Conservation (phyloP, 1,284 basidiomycete species). For the Ustilago shanxiensis region DNA sequence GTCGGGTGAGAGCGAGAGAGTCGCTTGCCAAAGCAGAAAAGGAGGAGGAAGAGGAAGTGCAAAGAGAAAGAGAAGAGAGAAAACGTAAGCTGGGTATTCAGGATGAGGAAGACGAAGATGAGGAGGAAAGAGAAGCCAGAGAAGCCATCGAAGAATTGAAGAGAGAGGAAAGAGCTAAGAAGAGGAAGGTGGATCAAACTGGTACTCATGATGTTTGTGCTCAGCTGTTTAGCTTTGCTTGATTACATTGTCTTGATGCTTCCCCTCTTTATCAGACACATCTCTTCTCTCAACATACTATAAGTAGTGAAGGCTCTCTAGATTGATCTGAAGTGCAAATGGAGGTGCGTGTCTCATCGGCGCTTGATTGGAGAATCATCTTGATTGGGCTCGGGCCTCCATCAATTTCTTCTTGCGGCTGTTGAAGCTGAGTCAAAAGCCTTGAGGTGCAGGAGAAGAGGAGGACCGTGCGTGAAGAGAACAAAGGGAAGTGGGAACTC, state of each 20-base stretch:
- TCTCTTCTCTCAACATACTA: too few species aligned
- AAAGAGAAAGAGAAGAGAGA: constrained; percentile 29
- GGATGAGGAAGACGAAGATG: constrained; percentile 21
- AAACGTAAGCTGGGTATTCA: constrained; percentile 29
- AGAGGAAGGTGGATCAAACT: constrained; percentile 44
- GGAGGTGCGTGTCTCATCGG: too few species aligned
- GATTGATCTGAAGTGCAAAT: too few species aligned
- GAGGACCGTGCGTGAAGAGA: constrained; percentile 7
- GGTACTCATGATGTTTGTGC: constrained; percentile 48
- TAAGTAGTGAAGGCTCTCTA: too few species aligned
- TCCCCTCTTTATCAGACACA: too few species aligned
- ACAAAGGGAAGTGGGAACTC: constrained; percentile 16
- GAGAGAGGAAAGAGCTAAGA: constrained; percentile 44
- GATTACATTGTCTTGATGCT: not conserved
- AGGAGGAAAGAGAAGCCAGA: constrained; percentile 41
- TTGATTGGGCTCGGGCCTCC: not conserved
- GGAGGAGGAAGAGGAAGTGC: constrained; percentile 31
- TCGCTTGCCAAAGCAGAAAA: constrained; percentile 27
- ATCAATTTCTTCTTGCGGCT: not conserved
- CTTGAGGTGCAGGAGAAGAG: not conserved
- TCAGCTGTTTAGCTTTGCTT: constrained; percentile 47
- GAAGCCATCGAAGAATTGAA: constrained; percentile 49
- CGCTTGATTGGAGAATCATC: too few species aligned
- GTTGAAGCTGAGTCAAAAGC: not conserved
- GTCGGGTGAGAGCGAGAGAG: constrained; percentile 15